Evolutionary conservation across 2,329 filamentous ascomycete genomes (phyloP), one percentile per base, ranked within the genome.

Genomic region (Aspergillus udagawae): DNA sequence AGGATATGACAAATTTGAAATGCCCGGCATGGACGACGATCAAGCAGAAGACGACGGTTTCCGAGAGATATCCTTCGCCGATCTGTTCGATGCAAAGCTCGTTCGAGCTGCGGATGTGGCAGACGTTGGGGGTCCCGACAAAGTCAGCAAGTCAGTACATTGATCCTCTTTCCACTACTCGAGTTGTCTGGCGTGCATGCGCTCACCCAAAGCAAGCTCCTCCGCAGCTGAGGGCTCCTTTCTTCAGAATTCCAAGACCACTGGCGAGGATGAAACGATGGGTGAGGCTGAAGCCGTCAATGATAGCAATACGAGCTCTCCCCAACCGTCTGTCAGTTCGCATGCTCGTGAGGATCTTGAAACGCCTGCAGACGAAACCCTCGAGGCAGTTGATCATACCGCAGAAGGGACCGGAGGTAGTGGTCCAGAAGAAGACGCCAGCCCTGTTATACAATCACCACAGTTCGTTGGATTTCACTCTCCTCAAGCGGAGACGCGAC

Each of bases 1-100:
- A 9, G 74, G 91, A 9, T 96, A 93, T 65, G 86, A 83, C 60
- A 89, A 86, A 57, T 94, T 95, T 62, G 91, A 95, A 65, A 86
- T 86, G 64, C 87, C 88, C 0, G 82, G 86, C 6, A 83, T 85
- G 10, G 85, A 84, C 12, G 83, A 83, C 0, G 80, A 81, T 14
- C 78, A 78, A 9, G 74, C 73, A 2, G 75, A 79, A 52, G 82
- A 88, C 55, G 81, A 87, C 59, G 88, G 88, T 1, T 77, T 82
- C 51, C 81, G 86, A n/a, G 79, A 79, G 6, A 57, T 92, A 29
- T 65, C 72, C 0, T 87, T 89, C 73, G 69, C 70, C 2, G 86
- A 90, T 23, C 78, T 94, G 68, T 81, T 85, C 41, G 86, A 91
- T 42, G 83, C 88, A 1, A 87, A 86, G 63, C 76, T 93, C 59